Conservation (phyloP, 257 asterid genomes). For the Nicotiana tabacum region DNA sequence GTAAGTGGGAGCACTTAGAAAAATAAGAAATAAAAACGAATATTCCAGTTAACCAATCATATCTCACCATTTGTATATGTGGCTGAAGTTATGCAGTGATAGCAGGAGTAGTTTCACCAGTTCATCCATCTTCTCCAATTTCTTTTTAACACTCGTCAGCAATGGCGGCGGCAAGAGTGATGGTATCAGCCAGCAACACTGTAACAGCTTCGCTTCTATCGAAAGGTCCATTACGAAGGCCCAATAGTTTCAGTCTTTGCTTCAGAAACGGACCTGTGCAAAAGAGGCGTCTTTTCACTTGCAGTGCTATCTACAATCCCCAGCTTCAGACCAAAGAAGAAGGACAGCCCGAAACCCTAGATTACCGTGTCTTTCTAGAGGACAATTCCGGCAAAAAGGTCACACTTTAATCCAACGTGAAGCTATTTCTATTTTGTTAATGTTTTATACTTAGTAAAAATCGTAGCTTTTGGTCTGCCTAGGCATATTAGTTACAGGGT, state of each 20-base stretch:
- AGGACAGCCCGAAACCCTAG: constrained; percentile 89
- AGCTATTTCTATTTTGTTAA: background rate
- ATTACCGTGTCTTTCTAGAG: constrained; percentile 74
- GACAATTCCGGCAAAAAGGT: constrained; percentile 91
- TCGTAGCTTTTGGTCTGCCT: background rate
- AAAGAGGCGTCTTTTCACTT: constrained; percentile 61
- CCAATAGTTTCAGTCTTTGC: constrained; percentile 36
- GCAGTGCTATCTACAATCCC: constrained; percentile 76
- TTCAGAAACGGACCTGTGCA: constrained; percentile 21
- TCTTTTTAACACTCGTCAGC: background rate
- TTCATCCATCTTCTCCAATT: constrained; percentile 1
- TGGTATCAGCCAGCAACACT: constrained; percentile 50
- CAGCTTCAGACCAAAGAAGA: constrained; percentile 63
- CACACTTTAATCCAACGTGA: background rate
- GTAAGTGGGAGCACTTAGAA: background rate
- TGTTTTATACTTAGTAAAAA: background rate
- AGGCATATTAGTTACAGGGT: background rate
- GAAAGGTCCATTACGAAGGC: constrained; percentile 30
- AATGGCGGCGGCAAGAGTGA: constrained; percentile 77
- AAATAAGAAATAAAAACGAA: background rate
- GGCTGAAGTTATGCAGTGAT: background rate
- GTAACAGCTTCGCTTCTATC: constrained; percentile 44
- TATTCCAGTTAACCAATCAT: background rate
- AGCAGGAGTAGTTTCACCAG: background rate
- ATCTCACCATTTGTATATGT: background rate